A percentile compares a stretch with the other conserved stretches of the same genome.
phyloP scores from a whole-genome alignment of 2,329 filamentous ascomycete species.

The Uncinocarpus reesii region DNA sequence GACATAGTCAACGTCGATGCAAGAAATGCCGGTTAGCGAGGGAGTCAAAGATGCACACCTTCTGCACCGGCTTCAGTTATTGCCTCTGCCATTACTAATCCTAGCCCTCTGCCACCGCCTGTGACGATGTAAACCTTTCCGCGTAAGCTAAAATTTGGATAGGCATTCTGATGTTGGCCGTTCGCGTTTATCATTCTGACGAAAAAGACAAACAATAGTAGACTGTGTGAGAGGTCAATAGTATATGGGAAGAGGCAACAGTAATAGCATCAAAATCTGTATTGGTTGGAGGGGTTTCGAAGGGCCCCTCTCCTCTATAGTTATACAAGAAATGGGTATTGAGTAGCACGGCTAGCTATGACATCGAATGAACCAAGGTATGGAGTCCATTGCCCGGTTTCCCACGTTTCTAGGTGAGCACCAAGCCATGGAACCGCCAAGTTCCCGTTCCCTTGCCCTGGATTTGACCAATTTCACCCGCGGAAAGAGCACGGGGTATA shows the following conservation, averaged over 20 bases:
- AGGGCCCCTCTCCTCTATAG: no score
- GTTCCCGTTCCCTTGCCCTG: background rate
- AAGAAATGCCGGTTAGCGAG: background rate
- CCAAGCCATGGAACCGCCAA: background rate
- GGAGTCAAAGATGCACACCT: slow-evolving; percentile 23
- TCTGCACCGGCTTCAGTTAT: slow-evolving; percentile 41
- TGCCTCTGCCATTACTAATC: slow-evolving; percentile 38
- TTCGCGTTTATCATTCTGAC: background rate
- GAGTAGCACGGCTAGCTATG: background rate
- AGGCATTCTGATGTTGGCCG: slow-evolving; percentile 22
- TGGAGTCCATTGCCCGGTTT: background rate
- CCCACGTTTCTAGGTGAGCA: background rate
- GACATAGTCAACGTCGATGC: background rate
- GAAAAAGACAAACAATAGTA: no score
- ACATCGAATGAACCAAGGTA: slow-evolving; percentile 6
- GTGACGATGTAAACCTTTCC: slow-evolving; percentile 36
- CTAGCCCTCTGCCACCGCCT: slow-evolving; percentile 37
- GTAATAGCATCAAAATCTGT: background rate
- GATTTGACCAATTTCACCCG: no score
- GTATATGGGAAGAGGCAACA: no score
- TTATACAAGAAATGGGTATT: no score
- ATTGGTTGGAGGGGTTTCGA: background rate
- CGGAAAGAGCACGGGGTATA: no score
- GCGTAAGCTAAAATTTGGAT: slow-evolving; percentile 39
- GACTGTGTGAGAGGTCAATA: no score